Evolutionary conservation across 108 stramenopile genomes (phyloP), one percentile per base, ranked within the genome.

Genomic region (Nitzschia sp.): DNA sequence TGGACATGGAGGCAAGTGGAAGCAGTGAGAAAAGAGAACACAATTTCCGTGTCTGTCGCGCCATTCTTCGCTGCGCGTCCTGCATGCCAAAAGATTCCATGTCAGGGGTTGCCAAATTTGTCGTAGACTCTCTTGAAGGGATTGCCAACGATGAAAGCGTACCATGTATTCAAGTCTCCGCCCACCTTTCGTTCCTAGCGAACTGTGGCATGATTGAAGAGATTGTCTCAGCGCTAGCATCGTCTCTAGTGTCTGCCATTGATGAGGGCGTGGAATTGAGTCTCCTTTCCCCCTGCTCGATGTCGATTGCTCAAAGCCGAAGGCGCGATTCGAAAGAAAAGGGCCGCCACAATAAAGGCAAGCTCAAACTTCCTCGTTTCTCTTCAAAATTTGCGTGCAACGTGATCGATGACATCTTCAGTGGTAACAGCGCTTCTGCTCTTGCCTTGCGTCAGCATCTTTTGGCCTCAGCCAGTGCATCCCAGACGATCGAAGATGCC

Each of bases 181-280:
- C 85, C 1, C 58, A 86, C 73, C 65, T 87, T 35, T 59, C 89
- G 19, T 72, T 88, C 15, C 73, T 93, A 36, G 88, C 87, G 48
- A 58, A 38, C 31, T 94, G 88, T 82, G 80, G 81, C 1, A 89
- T 87, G 86, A 61, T 64, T 0, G 78, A 82, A 9, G 78, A 86
- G 1, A 80, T 92, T 9, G 77, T 78, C 23, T 29, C 35, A 26
- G 76, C 82, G 21, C 72, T 92, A 32, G 80, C 85, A 23, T 58
- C 38, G 30, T 85, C 86, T 3, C 81, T 92, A 31, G 45, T 57
- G 5, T 33, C 48, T 0, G 60, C 73, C 52, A 75, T 83, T 66
- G 72, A 58, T 35, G 63, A 72, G 21, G 73, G 63, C 28, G 45
- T 34, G 19, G 61, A 48, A 0, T 63, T 71, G 25, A 65, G 26